Percentiles rank a stretch among this genome's conserved stretches.
Conservation (phyloP, 495 filamentous ascomycete genomes). For the Neohortaea acidophila region DNA sequence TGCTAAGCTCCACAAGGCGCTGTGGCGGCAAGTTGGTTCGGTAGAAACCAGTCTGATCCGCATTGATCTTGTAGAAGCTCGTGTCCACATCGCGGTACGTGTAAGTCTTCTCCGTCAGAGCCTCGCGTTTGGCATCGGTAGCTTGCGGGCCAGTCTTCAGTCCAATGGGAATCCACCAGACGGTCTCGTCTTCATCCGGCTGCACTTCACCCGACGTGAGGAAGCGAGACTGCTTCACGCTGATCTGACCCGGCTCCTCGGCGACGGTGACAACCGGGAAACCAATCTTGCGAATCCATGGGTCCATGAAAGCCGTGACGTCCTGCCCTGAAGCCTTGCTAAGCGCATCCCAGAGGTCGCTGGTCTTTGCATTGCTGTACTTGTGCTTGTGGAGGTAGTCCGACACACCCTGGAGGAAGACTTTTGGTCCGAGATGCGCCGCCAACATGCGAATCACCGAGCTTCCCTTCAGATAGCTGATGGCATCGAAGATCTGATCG, state of each 20-base stretch:
- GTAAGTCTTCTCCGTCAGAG: conserved; percentile 61
- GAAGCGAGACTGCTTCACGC: conserved; percentile 73
- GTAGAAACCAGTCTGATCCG: conserved; percentile 78
- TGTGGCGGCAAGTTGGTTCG: conserved; percentile 76
- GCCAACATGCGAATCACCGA: conserved; percentile 91
- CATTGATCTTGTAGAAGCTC: conserved; percentile 85
- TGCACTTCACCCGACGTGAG: conserved; percentile 75
- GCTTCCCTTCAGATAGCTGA: conserved; percentile 91
- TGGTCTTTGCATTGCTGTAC: conserved; percentile 84
- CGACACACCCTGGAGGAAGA: conserved; percentile 76
- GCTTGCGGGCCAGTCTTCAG: conserved; percentile 47
- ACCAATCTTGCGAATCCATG: conserved; percentile 88
- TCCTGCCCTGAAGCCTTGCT: conserved; percentile 79
- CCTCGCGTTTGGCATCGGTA: conserved; percentile 36
- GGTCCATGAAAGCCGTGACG: conserved; percentile 72
- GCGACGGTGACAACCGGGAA: conserved; percentile 78
- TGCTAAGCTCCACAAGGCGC: conserved; percentile 63
- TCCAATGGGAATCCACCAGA: conserved; percentile 91
- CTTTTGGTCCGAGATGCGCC: conserved; percentile 66
- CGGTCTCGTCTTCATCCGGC: conserved; percentile 69
- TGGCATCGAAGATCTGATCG: conserved; percentile 91
- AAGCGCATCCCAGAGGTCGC: conserved; percentile 83
- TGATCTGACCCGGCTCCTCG: conserved; percentile 68
- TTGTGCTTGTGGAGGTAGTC: conserved; percentile 75
- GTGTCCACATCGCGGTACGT: conserved; percentile 58